phyloP scores from a whole-genome alignment of 2,329 filamentous ascomycete genomes.

The Arthroderma sp. region DNA sequence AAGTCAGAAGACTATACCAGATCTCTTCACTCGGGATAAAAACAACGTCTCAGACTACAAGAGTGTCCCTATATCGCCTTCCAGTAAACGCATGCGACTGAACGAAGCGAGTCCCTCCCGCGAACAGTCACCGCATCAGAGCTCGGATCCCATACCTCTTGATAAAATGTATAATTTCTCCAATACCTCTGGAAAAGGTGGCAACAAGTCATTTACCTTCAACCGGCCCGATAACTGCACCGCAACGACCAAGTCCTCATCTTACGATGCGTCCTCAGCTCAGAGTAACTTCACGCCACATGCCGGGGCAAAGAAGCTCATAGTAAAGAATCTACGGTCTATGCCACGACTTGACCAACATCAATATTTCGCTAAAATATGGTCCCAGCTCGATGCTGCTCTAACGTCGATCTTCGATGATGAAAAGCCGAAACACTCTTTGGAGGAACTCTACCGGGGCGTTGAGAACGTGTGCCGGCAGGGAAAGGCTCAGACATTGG shows the following conservation, averaged over 20 bases:
- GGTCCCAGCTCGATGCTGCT: slow-evolving; percentile 59
- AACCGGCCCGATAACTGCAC: not conserved
- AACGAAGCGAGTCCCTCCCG: slow-evolving; percentile 3
- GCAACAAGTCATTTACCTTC: slow-evolving; percentile 17
- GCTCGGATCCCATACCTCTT: slow-evolving; percentile 15
- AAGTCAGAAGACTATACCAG: slow-evolving; percentile 29
- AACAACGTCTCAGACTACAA: slow-evolving; percentile 12
- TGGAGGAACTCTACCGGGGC: slow-evolving; percentile 78
- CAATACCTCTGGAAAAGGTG: slow-evolving; percentile 23
- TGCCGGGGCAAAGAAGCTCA: slow-evolving; percentile 65
- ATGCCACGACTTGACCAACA: slow-evolving; percentile 53
- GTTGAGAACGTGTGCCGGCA: slow-evolving; percentile 85
- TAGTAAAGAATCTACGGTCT: slow-evolving; percentile 82
- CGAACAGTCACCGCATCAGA: not conserved
- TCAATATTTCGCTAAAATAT: slow-evolving; percentile 64
- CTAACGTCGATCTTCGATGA: slow-evolving; percentile 60
- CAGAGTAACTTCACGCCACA: slow-evolving; percentile 53
- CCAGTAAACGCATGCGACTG: slow-evolving; percentile 26
- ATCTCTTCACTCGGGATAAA: slow-evolving; percentile 28
- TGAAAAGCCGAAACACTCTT: slow-evolving; percentile 51
- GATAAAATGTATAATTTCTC: slow-evolving; percentile 44
- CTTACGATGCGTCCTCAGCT: slow-evolving; percentile 10
- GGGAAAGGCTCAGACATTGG: slow-evolving; percentile 56
- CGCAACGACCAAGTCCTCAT: slow-evolving; percentile 14
- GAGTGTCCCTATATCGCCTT: slow-evolving; percentile 18